Evolutionary conservation across 148 eudicot genomes (phyloP).

Genomic region (Rhododendron simsii): DNA sequence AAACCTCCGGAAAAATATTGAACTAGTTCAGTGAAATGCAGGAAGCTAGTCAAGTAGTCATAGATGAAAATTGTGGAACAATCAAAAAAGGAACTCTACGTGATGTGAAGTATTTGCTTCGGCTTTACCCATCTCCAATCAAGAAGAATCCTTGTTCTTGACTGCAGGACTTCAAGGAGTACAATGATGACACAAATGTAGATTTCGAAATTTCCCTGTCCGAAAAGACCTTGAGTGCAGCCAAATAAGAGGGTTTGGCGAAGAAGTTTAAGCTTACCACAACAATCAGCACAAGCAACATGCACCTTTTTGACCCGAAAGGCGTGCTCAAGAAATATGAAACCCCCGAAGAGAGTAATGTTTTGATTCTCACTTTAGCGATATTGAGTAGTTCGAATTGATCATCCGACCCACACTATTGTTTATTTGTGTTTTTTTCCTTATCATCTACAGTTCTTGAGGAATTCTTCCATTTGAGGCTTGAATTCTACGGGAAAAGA

Average conservation of each 20-base stretch:
- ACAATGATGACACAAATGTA: conserved; percentile 46
- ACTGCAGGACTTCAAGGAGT: conserved; percentile 49
- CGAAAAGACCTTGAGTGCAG: conserved; percentile 39
- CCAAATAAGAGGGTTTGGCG: conserved; percentile 72
- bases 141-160: too few species aligned
- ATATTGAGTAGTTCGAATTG: not conserved
- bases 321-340: conserved; percentile 83
- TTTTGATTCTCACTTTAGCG: conserved; percentile 2
- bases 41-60: too few species aligned
- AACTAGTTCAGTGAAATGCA: too few species aligned
- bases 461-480: conserved; percentile 63
- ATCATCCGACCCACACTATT: too few species aligned
- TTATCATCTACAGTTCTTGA: conserved; percentile 55
- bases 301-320: conserved; percentile 80
- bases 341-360: conserved; percentile 68
- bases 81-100: too few species aligned
- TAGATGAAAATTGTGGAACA: too few species aligned
- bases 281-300: conserved; percentile 76
- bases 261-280: conserved; percentile 84
- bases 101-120: too few species aligned
- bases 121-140: too few species aligned
- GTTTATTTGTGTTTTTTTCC: too few species aligned
- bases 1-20: too few species aligned
- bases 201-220: conserved; percentile 42
- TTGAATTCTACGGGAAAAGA: conserved; percentile 60